These are phyloP conservation scores for Lachnellula arida DNA, from an alignment of 2,329 filamentous ascomycete species.

Conservation along the genomic window DNA sequence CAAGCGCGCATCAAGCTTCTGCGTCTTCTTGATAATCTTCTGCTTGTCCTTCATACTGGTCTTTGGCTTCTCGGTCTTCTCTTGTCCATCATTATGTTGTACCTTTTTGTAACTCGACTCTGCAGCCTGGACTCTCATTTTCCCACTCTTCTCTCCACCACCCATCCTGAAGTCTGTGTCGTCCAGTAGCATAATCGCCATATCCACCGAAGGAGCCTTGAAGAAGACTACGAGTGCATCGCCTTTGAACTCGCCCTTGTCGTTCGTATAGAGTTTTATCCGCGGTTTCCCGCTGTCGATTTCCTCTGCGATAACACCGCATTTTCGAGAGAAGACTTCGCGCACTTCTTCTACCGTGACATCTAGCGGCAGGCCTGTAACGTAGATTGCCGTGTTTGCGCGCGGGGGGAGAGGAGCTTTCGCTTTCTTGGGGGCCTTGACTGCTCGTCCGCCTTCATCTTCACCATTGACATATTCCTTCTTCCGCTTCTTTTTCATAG, in stretches of 20 bases:
- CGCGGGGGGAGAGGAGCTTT: constrained; percentile 34
- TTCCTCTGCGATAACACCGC: constrained; percentile 88
- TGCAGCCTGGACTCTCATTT: constrained; percentile 77
- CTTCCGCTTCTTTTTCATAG: constrained; percentile 47
- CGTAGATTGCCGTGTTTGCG: constrained; percentile 87
- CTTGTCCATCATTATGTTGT: constrained; percentile 50
- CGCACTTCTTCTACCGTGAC: constrained; percentile 75
- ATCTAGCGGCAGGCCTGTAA: constrained; percentile 80
- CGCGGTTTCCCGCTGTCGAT: constrained; percentile 83
- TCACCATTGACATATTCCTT: constrained; percentile 43
- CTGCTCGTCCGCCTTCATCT: constrained; percentile 35
- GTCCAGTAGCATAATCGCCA: constrained; percentile 76
- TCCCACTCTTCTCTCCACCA: constrained; percentile 46
- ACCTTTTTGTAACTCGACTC: constrained; percentile 91
- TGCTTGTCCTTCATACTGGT: constrained; percentile 66
- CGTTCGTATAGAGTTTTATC: constrained; percentile 88
- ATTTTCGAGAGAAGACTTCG: constrained; percentile 76
- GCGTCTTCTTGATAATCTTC: constrained; percentile 86
- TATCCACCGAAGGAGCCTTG: constrained; percentile 85
- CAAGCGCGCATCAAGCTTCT: constrained; percentile 86
- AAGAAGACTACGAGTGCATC: constrained; percentile 93
- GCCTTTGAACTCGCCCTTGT: constrained; percentile 81
- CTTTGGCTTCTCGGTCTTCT: constrained; percentile 46
- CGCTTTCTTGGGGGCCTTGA: constrained; percentile 32
- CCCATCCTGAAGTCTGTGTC: constrained; percentile 74